Conservation (phyloP, 2,329 filamentous ascomycete species). For the Sclerotinia minor region DNA sequence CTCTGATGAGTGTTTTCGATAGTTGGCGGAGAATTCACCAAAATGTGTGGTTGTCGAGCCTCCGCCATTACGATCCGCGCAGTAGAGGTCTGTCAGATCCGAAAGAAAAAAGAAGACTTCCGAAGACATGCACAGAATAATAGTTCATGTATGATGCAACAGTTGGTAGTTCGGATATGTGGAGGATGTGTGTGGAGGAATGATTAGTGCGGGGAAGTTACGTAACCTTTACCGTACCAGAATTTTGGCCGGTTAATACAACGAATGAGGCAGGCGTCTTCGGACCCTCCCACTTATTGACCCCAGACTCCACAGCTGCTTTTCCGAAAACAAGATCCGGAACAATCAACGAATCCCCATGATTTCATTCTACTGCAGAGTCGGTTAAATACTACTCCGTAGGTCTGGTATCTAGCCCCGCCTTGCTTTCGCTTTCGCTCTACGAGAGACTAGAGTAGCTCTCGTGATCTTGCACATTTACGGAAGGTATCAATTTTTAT, state of each 20-base stretch:
- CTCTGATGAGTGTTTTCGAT: neutral
- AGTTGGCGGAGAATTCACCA: neutral
- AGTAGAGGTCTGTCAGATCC: neutral
- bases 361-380: neutral
- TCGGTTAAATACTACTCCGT: neutral
- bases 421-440: neutral
- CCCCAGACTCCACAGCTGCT: neutral
- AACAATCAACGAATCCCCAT: neutral
- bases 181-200: neutral
- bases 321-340: neutral
- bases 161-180: conserved; percentile 7
- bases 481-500: neutral
- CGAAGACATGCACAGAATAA: conserved; percentile 6
- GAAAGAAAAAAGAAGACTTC: conserved; percentile 4
- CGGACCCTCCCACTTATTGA: neutral
- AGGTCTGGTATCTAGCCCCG: no score
- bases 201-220: conserved; percentile 5
- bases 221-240: neutral
- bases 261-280: neutral
- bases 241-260: neutral
- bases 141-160: neutral
- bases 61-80: conserved; percentile 11
- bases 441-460: neutral
- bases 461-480: neutral
- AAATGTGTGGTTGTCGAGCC: neutral